Base-by-base conservation (phyloP, 2,329 filamentous ascomycete genomes). In the Tolypocladium capitatum region DNA sequence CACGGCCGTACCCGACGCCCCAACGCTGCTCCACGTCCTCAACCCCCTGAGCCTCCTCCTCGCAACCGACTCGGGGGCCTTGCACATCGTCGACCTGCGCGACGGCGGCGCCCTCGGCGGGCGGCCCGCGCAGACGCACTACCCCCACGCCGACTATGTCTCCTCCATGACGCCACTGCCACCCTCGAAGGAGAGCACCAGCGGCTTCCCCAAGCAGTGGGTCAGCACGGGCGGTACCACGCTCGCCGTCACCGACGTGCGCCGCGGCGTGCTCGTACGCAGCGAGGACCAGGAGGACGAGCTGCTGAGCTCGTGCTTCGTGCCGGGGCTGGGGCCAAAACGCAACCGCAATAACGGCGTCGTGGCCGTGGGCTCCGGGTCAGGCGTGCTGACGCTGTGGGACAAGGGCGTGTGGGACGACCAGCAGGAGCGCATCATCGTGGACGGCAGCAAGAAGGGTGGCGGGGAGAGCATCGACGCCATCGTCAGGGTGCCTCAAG, bases 271-370 rank as follows among this genome's bases (percentile, higher is more conserved):
- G 6, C 70, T 97, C 40, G 84, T 90, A 3, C 84, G 84, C 50
- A 95, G 88, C 55, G 92, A 96, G 60, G 89, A 97, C 58, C 92
- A 97, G 62, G 92, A 94, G 58, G 90, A 96, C 54, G 88, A 97
- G 65, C 69, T 97, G 49, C 74, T 96, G n/a, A 86, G 84, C 58
- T 84, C 85, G 1, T 72, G 80, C 43, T 86, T 88, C 59, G 80
- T 97, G 18, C 77, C 82, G 0, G 89, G 89, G 0, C 67, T 95
- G 51, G 80, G 85, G 0, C 81, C 83, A 30, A 81, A 80, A 61
- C 71, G 71, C 52, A 73, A 76, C 51, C 68, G 75, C 34, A 83
- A 80, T 57, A 84, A 86, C 43, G 87, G 87, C 5, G 74, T 92
- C 4, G 65, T 92, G 3, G 86, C 89, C 0, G 84, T 86, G 33